Evolutionary conservation across 129 eudicot genomes (phyloP).

Genomic region (Oenanthe sinensis): DNA sequence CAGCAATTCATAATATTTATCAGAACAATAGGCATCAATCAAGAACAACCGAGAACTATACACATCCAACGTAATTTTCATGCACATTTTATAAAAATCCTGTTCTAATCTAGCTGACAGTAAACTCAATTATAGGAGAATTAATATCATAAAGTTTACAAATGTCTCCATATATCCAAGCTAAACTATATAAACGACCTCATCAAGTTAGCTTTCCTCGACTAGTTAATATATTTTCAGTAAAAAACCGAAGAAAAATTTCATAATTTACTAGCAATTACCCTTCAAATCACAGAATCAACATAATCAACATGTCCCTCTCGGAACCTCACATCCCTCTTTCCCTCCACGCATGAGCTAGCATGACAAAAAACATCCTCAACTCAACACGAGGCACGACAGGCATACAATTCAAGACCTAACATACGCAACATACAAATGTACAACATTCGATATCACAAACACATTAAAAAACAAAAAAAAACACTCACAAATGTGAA

Average conservation of each 20-base stretch:
- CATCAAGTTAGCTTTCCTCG: neutral
- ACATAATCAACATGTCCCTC: neutral
- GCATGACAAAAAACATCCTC: neutral
- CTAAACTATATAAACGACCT: too few species aligned
- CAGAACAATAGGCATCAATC: neutral
- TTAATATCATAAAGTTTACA: neutral
- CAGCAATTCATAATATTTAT: neutral
- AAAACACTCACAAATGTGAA: constrained; percentile 17
- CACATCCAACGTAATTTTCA: neutral
- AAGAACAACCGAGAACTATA: neutral
- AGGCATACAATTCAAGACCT: neutral
- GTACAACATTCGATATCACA: too few species aligned
- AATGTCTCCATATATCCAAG: neutral
- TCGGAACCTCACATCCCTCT: neutral
- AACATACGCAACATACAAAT: neutral
- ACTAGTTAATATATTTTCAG: neutral
- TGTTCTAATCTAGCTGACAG: neutral
- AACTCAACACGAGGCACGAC: too few species aligned
- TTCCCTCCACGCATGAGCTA: neutral
- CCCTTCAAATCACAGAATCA: neutral
- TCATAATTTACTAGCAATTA: neutral
- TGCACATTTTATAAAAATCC: neutral
- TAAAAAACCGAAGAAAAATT: neutral
- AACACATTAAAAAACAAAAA: neutral
- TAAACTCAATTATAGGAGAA: too few species aligned